phyloP scores from a whole-genome alignment of 2,329 filamentous ascomycete genomes.

The Talaromyces sp. region DNA sequence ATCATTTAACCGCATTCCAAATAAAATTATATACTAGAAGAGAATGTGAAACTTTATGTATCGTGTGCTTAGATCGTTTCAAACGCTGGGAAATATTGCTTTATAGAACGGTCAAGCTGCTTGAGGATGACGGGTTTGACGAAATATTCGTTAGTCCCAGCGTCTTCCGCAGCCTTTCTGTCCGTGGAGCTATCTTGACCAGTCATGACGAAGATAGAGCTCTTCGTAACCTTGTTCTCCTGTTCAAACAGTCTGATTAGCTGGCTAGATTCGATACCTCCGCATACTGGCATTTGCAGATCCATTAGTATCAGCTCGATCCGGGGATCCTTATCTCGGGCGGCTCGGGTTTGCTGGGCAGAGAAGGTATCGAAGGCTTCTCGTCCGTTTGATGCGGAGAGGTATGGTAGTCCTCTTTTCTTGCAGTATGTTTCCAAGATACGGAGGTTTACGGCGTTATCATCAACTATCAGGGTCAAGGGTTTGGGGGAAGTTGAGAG shows the following conservation, averaged over 20 bases:
- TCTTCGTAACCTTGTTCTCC: conserved; percentile 1
- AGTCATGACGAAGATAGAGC: conserved; percentile 11
- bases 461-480: conserved; percentile 16
- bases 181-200: conserved; percentile 17
- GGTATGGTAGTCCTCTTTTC: conserved; percentile 17
- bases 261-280: conserved; percentile 14
- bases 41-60: too few species aligned
- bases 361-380: background rate
- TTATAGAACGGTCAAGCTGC: conserved; percentile 12
- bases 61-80: too few species aligned
- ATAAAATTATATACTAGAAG: too few species aligned
- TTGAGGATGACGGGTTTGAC: conserved; percentile 16
- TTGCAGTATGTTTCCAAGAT: conserved; percentile 26
- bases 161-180: conserved; percentile 7
- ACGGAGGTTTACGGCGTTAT: conserved; percentile 25
- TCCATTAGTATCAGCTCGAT: conserved; percentile 19
- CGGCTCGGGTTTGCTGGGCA: conserved; percentile 1
- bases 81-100: conserved; percentile 8
- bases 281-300: conserved; percentile 20
- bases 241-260: conserved; percentile 12
- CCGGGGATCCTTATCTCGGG: background rate
- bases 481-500: conserved; percentile 1
- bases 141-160: conserved; percentile 15
- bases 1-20: too few species aligned
- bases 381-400: background rate